A percentile compares a stretch with the other conserved stretches of the same genome.
Conservation (phyloP, 805 yeast genomes). For the Candida germanica region DNA sequence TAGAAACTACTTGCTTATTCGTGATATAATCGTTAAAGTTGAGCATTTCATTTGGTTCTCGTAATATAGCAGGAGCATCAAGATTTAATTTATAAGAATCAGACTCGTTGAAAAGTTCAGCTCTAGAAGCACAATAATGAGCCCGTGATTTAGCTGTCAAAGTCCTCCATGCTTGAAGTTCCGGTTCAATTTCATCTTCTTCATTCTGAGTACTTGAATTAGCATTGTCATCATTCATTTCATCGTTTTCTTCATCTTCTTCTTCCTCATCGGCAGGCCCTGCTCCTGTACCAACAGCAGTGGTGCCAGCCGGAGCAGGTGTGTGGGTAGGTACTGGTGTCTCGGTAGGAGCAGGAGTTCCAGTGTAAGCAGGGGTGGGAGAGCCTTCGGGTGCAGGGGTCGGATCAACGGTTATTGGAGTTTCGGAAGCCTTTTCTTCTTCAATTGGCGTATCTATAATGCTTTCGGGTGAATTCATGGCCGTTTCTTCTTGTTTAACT, state of each 20-base stretch:
- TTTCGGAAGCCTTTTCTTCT: slow-evolving; percentile 8
- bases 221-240: slow-evolving; percentile 42
- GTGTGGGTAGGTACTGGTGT: slow-evolving; percentile 14
- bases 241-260: slow-evolving; percentile 34
- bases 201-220: slow-evolving; percentile 41
- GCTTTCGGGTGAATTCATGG: slow-evolving; percentile 18
- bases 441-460: slow-evolving; percentile 11
- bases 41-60: slow-evolving; percentile 68
- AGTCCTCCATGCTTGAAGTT: slow-evolving; percentile 80
- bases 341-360: slow-evolving; percentile 11
- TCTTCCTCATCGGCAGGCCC: slow-evolving; percentile 25
- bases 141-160: slow-evolving; percentile 77
- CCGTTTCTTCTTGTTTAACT: slow-evolving; percentile 26
- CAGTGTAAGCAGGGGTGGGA: not conserved
- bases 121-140: slow-evolving; percentile 65
- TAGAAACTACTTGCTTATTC: slow-evolving; percentile 38
- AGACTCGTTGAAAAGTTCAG: slow-evolving; percentile 58
- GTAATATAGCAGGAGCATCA: slow-evolving; percentile 65
- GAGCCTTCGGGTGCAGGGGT: slow-evolving; percentile 5
- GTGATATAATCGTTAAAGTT: slow-evolving; percentile 48
- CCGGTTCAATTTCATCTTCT: slow-evolving; percentile 71
- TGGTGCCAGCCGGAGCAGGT: slow-evolving; percentile 9
- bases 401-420: slow-evolving; percentile 3
- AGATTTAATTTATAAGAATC: slow-evolving; percentile 48
- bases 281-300: slow-evolving; percentile 14